Percentiles rank a stretch among this genome's conserved stretches.
Conservation (phyloP, 805 yeast species). For the Spathaspora arborariae region DNA sequence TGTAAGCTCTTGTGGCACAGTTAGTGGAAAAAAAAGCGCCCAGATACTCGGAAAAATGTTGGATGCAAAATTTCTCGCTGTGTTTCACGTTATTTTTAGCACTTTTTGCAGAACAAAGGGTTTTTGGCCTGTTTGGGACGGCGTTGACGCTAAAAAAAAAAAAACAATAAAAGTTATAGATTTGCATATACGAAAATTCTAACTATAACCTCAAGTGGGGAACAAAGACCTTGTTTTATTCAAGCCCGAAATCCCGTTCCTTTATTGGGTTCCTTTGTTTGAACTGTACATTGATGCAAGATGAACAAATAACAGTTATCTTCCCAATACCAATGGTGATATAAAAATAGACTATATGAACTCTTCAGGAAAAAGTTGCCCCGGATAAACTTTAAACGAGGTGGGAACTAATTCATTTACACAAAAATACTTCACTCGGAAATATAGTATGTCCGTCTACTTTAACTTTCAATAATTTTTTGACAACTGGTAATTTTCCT, state of each 20-base stretch:
- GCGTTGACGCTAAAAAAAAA: too few relatives aligned
- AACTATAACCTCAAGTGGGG: background rate
- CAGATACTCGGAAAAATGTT: background rate
- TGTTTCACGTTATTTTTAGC: background rate
- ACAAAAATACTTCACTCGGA: too few relatives aligned
- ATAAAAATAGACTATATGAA: too few relatives aligned
- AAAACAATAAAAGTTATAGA: background rate
- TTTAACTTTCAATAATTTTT: too few relatives aligned
- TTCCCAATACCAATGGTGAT: too few relatives aligned
- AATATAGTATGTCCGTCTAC: too few relatives aligned
- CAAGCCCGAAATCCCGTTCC: background rate
- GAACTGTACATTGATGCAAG: background rate
- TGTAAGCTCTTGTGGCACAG: too few relatives aligned
- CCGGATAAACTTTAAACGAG: too few relatives aligned
- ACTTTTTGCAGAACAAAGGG: background rate
- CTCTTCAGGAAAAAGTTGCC: too few relatives aligned
- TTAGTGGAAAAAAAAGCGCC: background rate
- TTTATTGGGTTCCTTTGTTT: background rate
- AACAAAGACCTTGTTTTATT: background rate
- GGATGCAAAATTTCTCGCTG: constrained; percentile 1
- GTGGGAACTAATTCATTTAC: too few relatives aligned
- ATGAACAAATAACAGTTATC: too few relatives aligned
- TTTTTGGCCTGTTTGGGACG: background rate
- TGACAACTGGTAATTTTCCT: too few relatives aligned
- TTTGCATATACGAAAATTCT: background rate